phyloP scores from a whole-genome alignment of 768 basidiomycete species.

The Sarcodon sp. region DNA sequence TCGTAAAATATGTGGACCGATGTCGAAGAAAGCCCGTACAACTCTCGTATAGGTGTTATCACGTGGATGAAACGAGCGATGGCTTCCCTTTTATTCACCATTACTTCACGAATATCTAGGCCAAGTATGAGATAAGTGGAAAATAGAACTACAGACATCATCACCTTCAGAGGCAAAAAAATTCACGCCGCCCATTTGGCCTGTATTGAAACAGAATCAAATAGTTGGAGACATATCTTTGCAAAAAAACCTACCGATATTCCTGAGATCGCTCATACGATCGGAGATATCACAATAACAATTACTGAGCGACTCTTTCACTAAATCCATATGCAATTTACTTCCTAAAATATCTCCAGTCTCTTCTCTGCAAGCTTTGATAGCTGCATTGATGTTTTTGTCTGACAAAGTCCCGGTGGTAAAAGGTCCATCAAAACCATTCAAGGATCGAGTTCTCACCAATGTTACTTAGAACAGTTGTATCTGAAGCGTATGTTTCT shows the following conservation, averaged over 20 bases:
- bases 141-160: background rate
- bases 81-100: conserved; percentile 38
- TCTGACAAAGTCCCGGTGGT: conserved; percentile 17
- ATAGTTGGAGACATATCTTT: conserved; percentile 1
- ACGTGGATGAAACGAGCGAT: conserved; percentile 66
- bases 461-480: too few relatives aligned
- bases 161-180: conserved; percentile 53
- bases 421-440: too few relatives aligned
- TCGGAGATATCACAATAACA: conserved; percentile 77
- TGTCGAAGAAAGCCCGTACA: conserved; percentile 63
- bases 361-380: conserved; percentile 63
- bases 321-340: conserved; percentile 51
- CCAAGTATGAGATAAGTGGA: conserved; percentile 32
- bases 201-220: conserved; percentile 18
- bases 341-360: conserved; percentile 47
- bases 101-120: conserved; percentile 31
- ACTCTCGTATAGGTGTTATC: conserved; percentile 45
- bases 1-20: conserved; percentile 88
- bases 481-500: too few relatives aligned
- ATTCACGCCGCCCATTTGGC: conserved; percentile 47
- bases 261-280: conserved; percentile 40
- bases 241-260: conserved; percentile 35
- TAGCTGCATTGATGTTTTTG: conserved; percentile 58
- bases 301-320: conserved; percentile 67
- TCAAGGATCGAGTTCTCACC: too few relatives aligned